Conservation (phyloP, 2,329 filamentous ascomycete species). For the Venturiaceae sp. region DNA sequence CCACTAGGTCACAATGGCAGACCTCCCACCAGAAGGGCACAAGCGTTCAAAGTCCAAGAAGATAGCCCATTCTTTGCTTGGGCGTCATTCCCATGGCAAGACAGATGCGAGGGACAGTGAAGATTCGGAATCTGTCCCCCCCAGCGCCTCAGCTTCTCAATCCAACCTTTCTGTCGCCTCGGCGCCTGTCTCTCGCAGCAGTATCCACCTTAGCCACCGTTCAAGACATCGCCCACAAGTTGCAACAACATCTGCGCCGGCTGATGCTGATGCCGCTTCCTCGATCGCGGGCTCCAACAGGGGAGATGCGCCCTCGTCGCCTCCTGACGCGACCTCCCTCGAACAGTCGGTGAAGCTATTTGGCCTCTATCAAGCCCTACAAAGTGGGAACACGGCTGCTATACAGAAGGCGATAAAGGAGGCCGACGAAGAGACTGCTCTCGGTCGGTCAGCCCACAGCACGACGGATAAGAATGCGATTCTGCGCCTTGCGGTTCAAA, state of each 20-base stretch:
- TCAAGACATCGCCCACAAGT: neutral
- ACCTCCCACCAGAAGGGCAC: neutral
- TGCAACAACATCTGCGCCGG: neutral
- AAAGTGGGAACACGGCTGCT: slow-evolving; percentile 80
- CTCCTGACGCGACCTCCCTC: slow-evolving; percentile 35
- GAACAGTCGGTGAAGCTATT: slow-evolving; percentile 95
- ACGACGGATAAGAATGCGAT: slow-evolving; percentile 56
- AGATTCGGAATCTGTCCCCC: neutral
- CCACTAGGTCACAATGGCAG: neutral
- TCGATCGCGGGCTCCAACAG: neutral
- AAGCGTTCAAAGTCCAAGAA: slow-evolving; percentile 1
- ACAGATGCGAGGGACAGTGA: neutral
- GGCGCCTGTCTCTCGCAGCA: neutral
- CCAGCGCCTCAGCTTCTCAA: neutral
- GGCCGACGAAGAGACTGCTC: slow-evolving; percentile 13
- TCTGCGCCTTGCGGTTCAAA: slow-evolving; percentile 89
- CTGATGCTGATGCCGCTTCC: neutral
- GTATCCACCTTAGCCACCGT: neutral
- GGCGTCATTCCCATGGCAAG: neutral
- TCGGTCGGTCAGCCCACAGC: slow-evolving; percentile 37
- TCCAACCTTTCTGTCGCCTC: neutral
- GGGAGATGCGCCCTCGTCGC: neutral
- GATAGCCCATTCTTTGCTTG: neutral
- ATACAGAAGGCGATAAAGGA: slow-evolving; percentile 81
- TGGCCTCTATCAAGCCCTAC: slow-evolving; percentile 82